Evolutionary conservation across 345 rosid species (phyloP).

Genomic region (Brassica rapa): DNA sequence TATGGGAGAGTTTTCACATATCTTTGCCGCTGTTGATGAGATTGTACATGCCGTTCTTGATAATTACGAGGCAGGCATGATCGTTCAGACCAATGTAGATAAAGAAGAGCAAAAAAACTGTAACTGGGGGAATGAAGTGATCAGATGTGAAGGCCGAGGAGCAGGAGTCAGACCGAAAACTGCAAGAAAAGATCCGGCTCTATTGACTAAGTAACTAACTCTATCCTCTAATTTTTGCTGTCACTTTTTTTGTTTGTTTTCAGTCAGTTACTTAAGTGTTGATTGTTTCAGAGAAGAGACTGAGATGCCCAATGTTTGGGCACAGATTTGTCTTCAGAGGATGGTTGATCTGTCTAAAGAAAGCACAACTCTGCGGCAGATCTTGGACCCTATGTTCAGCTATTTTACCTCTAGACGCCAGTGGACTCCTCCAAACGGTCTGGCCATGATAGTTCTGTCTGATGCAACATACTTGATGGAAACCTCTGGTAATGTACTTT

Average conservation of each 20-base stretch:
- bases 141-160: slow-evolving; percentile 85
- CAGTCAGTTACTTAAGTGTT: not conserved
- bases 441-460: slow-evolving; percentile 70
- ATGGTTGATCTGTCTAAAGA: slow-evolving; percentile 91
- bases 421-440: slow-evolving; percentile 78
- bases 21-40: slow-evolving; percentile 79
- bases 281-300: slow-evolving; percentile 67
- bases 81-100: slow-evolving; percentile 48
- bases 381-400: slow-evolving; percentile 79
- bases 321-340: slow-evolving; percentile 88
- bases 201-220: slow-evolving; percentile 62
- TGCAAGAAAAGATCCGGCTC: slow-evolving; percentile 71
- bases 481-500: slow-evolving; percentile 51
- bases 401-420: slow-evolving; percentile 70
- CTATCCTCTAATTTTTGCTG: not conserved
- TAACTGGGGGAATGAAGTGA: slow-evolving; percentile 96
- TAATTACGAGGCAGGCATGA: slow-evolving; percentile 63
- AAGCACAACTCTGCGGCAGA: slow-evolving; percentile 72
- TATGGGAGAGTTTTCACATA: slow-evolving; percentile 75
- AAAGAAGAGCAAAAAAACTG: slow-evolving; percentile 60
- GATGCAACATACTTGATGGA: slow-evolving; percentile 75
- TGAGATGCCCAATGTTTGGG: slow-evolving; percentile 90
- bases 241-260: not conserved
- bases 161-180: slow-evolving; percentile 56
- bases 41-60: slow-evolving; percentile 75